Evolutionary conservation across 306 rosid species (phyloP), one percentile per base, ranked within the genome.

Genomic region (Begonia fuchsioides): DNA sequence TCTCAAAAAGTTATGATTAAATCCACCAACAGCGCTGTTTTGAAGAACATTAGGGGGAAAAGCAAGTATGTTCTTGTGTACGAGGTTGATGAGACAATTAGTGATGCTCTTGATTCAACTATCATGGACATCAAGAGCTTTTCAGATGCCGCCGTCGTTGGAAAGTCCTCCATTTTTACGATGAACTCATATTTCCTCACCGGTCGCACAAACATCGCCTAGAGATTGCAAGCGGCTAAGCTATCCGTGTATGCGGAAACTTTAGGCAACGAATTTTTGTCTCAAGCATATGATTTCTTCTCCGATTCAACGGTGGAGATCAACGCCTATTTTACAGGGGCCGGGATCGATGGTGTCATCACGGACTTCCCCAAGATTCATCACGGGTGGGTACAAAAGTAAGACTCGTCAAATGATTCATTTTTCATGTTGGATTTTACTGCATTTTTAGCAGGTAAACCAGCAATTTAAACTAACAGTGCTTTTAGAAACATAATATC

Each of bases 271-370:
- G 98, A 92, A 80, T 85, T 77, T 59, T 70, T 70, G 46, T 77
- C 96, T 50, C 98, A 92, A 64, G 73, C 87, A 9, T 92, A 80
- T 80, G 98, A 92, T 72, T 85, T 72, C 78, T 80, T 75, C 79
- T 77, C 93, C 3, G 98, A 92, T 71, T 50, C 98, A 56, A 79
- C 93, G 0, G 72, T 77, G 48, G 96, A 92, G 78, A 68, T 92
- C 63, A 85, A 85, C 71, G 50, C 96, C 35, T 92, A 6, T 61
- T 53, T 72, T 60, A 3, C 0, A 2, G 86, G 55, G 44, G 51
- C 49, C 43, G 46, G 2, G 6, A 56, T 82, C 50, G 65, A 79
- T 47, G 98, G 98, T 17, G 62, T 92, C 58, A 66, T 92, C 73
- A 85, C 98, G 10, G 81, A 51, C 62, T 92, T 71, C 69, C 98